Conservation (phyloP, 2,329 filamentous ascomycete genomes). For the Nothopassalora personata region DNA sequence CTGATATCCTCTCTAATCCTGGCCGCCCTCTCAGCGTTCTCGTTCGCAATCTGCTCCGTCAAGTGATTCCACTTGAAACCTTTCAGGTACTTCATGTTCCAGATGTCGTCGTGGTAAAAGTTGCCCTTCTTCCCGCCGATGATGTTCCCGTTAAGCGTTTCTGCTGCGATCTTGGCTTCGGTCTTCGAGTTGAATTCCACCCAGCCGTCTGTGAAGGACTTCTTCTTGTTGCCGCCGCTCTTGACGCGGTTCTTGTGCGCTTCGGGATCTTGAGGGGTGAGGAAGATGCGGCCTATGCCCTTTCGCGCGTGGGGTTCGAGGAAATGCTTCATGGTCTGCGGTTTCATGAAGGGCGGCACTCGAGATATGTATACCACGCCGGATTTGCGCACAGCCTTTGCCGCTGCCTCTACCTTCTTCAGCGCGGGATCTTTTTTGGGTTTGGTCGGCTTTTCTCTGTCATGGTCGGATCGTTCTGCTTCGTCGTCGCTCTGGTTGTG, state of each 20-base stretch:
- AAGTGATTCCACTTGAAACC: slow-evolving; percentile 73
- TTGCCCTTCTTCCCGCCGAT: slow-evolving; percentile 80
- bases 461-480: slow-evolving; percentile 21
- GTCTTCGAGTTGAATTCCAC: slow-evolving; percentile 73
- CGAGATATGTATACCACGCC: slow-evolving; percentile 80
- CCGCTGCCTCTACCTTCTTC: slow-evolving; percentile 62
- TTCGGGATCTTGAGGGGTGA: slow-evolving; percentile 67
- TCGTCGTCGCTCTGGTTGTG: slow-evolving; percentile 22
- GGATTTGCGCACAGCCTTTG: slow-evolving; percentile 63
- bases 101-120: slow-evolving; percentile 81
- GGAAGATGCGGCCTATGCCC: slow-evolving; percentile 67
- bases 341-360: slow-evolving; percentile 85
- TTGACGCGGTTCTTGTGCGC: slow-evolving; percentile 62
- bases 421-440: slow-evolving; percentile 46
- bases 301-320: slow-evolving; percentile 65
- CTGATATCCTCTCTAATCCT: slow-evolving; percentile 73
- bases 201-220: slow-evolving; percentile 79
- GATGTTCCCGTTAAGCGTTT: slow-evolving; percentile 68
- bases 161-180: slow-evolving; percentile 70
- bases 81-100: slow-evolving; percentile 75
- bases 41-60: slow-evolving; percentile 72
- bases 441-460: slow-evolving; percentile 6
- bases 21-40: slow-evolving; percentile 73
- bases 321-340: slow-evolving; percentile 67
- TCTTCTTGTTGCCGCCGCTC: slow-evolving; percentile 76